These are phyloP conservation scores for Metschnikowia orientalis DNA, from an alignment of 805 yeast genomes.

Conservation along the genomic window DNA sequence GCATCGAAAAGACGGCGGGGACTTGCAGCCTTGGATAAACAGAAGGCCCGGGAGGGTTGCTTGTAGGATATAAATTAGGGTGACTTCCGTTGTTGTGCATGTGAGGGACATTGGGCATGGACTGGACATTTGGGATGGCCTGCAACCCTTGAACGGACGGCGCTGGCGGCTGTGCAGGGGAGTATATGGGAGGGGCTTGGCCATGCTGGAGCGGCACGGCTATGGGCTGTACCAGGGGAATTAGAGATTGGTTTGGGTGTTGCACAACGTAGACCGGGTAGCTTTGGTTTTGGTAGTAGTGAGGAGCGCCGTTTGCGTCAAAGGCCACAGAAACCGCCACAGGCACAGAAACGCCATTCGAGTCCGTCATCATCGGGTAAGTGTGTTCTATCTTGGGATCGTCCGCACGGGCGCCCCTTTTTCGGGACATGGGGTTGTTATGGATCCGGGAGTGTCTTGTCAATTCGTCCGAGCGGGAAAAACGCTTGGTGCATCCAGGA, in stretches of 20 bases:
- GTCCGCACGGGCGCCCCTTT: slow-evolving; percentile 9
- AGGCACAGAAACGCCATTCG: slow-evolving; percentile 8
- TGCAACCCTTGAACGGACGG: slow-evolving; percentile 4
- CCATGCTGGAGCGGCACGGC: slow-evolving; percentile 11
- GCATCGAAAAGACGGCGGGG: slow-evolving; percentile 26
- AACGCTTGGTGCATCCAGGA: slow-evolving; percentile 79
- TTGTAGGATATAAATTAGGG: background rate
- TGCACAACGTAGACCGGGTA: slow-evolving; percentile 37
- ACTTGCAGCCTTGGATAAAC: slow-evolving; percentile 10
- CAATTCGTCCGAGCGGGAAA: slow-evolving; percentile 77
- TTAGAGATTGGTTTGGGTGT: slow-evolving; percentile 12
- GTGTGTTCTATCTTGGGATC: slow-evolving; percentile 7
- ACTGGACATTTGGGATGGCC: slow-evolving; percentile 6
- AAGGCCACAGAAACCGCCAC: slow-evolving; percentile 27
- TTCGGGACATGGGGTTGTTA: slow-evolving; percentile 43
- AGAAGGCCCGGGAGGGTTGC: background rate
- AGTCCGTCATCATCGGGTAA: slow-evolving; percentile 9
- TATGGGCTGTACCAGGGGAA: slow-evolving; percentile 10
- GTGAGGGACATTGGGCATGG: slow-evolving; percentile 10
- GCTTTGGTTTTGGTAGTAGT: slow-evolving; percentile 26
- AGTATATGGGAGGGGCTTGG: too few relatives aligned
- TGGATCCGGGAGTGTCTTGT: slow-evolving; percentile 85
- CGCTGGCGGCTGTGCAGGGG: background rate
- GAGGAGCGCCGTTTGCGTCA: slow-evolving; percentile 29
- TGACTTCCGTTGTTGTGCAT: too few relatives aligned